These are phyloP conservation scores for Fusarium secorum DNA, from an alignment of 2,329 filamentous ascomycete genomes.

Conservation along the genomic window DNA sequence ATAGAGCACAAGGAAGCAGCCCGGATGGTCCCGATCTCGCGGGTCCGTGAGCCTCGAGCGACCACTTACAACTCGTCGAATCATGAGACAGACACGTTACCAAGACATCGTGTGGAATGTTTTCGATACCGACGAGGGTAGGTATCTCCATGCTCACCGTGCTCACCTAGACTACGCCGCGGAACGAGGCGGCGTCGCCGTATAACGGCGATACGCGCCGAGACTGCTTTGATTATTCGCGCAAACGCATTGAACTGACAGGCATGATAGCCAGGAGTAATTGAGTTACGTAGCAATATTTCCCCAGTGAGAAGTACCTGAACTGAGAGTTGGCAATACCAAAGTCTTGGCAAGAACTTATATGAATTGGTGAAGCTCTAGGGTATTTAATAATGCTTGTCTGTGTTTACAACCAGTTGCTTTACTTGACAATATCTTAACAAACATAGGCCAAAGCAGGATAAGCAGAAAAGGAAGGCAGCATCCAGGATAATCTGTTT, in stretches of 20 bases:
- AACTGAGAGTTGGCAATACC: not conserved
- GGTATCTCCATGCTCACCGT: constrained; percentile 19
- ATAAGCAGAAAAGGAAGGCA: not conserved
- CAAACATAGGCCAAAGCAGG: not conserved
- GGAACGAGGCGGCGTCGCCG: constrained; percentile 30
- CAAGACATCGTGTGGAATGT: constrained; percentile 33
- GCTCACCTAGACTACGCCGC: constrained; percentile 33
- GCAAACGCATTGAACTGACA: constrained; percentile 14
- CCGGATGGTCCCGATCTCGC: constrained; percentile 39
- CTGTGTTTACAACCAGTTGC: not conserved
- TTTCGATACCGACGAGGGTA: constrained; percentile 11
- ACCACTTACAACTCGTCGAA: constrained; percentile 21
- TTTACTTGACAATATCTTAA: not conserved
- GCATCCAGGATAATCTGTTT: not conserved
- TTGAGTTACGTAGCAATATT: not conserved
- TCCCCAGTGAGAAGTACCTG: not conserved
- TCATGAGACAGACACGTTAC: constrained; percentile 38
- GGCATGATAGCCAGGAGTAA: not conserved
- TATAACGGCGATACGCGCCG: constrained; percentile 6
- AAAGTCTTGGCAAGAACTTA: not conserved
- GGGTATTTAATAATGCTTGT: not conserved
- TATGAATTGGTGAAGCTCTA: not conserved
- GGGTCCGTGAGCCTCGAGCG: constrained; percentile 8
- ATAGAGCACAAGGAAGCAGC: constrained; percentile 15
- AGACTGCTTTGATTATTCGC: constrained; percentile 25